Percentiles rank a stretch among this genome's conserved stretches.
Evolutionary conservation across 176 grass and related monocot species (phyloP).

Genomic region (Rhynchospora breviuscula): DNA sequence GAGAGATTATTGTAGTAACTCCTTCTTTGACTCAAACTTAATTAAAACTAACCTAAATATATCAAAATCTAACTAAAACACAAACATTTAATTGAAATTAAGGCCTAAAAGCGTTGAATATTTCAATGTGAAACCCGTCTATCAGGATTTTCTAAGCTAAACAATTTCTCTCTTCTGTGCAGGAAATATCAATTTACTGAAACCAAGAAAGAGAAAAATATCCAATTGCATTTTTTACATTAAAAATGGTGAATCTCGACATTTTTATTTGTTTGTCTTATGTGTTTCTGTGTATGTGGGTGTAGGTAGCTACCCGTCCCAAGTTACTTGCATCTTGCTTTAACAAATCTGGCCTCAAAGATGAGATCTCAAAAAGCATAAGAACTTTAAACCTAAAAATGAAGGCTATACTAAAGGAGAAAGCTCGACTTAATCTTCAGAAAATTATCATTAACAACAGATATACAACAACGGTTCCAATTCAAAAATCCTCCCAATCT

Average conservation of each 20-base stretch:
- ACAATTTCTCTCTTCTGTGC: neutral
- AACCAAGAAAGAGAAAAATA: neutral
- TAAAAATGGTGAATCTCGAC: neutral
- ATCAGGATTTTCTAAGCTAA: neutral
- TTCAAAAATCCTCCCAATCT: constrained; percentile 1
- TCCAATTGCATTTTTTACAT: neutral
- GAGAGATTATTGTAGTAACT: too few relatives aligned
- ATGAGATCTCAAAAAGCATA: constrained; percentile 20
- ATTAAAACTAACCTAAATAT: too few relatives aligned
- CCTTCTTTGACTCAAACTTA: too few relatives aligned
- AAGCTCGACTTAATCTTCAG: constrained; percentile 37
- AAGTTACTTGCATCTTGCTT: constrained; percentile 48
- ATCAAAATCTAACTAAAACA: too few relatives aligned
- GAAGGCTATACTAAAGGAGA: constrained; percentile 35
- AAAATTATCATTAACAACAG: neutral
- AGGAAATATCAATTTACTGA: neutral
- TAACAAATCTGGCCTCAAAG: neutral
- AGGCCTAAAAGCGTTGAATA: too few relatives aligned
- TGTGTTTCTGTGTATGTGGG: neutral
- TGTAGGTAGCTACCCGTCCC: constrained; percentile 14
- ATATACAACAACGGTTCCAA: neutral
- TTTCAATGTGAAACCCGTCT: too few relatives aligned
- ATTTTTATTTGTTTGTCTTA: neutral
- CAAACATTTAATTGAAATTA: too few relatives aligned
- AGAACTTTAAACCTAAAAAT: constrained; percentile 44